These are phyloP conservation scores for Trichoderma aggressivum DNA, from an alignment of 2,329 filamentous ascomycete genomes.

Conservation along the genomic window DNA sequence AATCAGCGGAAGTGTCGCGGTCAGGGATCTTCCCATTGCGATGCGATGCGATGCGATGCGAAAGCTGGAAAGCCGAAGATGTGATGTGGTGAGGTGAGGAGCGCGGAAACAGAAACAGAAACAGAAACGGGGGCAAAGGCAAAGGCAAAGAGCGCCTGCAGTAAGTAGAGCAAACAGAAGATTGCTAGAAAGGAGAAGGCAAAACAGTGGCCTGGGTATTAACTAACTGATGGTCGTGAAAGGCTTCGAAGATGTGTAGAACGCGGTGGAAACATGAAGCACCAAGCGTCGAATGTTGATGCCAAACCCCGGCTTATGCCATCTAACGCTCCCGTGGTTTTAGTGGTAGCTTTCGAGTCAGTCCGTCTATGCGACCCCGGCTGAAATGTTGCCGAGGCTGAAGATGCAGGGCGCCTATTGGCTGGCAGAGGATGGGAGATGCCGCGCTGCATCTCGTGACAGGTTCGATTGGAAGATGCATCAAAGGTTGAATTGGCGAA, in stretches of 20 bases:
- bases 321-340: neutral
- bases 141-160: neutral
- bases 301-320: constrained; percentile 10
- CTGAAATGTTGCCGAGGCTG: constrained; percentile 14
- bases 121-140: neutral
- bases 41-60: neutral
- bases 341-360: constrained; percentile 12
- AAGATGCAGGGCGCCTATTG: constrained; percentile 9
- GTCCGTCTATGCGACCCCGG: constrained; percentile 8
- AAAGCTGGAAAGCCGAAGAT: neutral
- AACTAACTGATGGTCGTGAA: neutral
- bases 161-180: neutral
- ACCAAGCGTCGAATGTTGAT: constrained; percentile 5
- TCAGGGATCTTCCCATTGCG: constrained; percentile 41
- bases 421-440: neutral
- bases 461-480: neutral
- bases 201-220: neutral
- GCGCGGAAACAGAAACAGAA: neutral
- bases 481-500: neutral
- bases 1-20: constrained; percentile 66
- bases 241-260: neutral
- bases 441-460: neutral
- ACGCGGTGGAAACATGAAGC: constrained; percentile 3
- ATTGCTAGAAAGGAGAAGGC: neutral
- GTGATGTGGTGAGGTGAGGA: neutral